Percentiles rank a stretch among this genome's conserved stretches.
Evolutionary conservation across 345 rosid species (phyloP).

Genomic region (Erucastrum elatum): DNA sequence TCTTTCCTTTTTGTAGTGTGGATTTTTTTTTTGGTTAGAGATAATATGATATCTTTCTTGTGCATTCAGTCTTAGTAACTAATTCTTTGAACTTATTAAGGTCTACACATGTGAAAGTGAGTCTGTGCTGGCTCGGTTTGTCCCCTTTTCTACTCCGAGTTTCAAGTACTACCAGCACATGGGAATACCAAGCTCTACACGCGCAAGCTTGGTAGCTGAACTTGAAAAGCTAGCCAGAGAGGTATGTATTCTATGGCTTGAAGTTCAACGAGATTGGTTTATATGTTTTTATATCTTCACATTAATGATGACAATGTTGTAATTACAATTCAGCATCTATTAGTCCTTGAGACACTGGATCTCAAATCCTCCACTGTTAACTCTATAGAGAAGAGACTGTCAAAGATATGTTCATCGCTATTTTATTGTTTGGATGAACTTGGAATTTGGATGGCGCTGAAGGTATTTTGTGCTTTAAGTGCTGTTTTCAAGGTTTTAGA

Average conservation of each 20-base stretch:
- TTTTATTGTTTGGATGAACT: constrained; percentile 66
- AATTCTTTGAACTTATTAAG: constrained; percentile 42
- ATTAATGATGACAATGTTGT: not conserved
- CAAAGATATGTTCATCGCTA: constrained; percentile 45
- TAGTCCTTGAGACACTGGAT: constrained; percentile 42
- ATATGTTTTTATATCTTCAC: not conserved
- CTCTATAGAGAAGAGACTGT: constrained; percentile 47
- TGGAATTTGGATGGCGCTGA: constrained; percentile 74
- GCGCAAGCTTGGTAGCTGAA: constrained; percentile 26
- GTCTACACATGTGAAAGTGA: constrained; percentile 69
- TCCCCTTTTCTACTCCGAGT: constrained; percentile 64
- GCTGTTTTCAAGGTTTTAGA: constrained; percentile 1
- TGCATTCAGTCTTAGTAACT: not conserved
- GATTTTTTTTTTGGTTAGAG: not conserved
- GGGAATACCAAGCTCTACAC: constrained; percentile 36
- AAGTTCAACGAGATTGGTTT: not conserved
- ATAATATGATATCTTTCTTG: not conserved
- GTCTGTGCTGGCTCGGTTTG: constrained; percentile 54
- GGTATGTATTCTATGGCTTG: constrained; percentile 44
- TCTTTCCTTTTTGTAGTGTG: constrained; percentile 7
- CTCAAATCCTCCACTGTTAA: constrained; percentile 36
- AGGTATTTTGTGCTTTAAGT: constrained; percentile 50
- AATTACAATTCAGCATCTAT: constrained; percentile 51
- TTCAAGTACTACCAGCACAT: constrained; percentile 50
- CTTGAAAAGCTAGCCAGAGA: constrained; percentile 43